Evolutionary conservation across 306 rosid genomes (phyloP), one percentile per base, ranked within the genome.

Genomic region (Fagus sylvatica): DNA sequence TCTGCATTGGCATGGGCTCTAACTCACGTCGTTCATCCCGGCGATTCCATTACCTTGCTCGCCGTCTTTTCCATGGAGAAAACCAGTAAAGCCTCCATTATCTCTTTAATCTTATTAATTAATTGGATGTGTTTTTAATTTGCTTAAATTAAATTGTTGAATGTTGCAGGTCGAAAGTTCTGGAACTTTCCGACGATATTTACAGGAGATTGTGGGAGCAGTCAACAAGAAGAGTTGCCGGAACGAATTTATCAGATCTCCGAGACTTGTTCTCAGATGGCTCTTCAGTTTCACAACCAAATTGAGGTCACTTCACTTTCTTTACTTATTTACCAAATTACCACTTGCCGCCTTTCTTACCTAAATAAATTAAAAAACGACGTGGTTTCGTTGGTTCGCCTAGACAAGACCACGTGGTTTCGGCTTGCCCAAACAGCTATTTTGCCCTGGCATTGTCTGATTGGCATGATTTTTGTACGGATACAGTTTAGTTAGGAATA

Each of bases 211-310:
- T 92, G 98, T 75, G 54, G 86, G 42, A 87, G 73, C 36, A 76
- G 85, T 43, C 74, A 75, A 4, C 76, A 62, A 74, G 92, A 87
- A 59, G 86, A 87, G 60, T 76, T 88, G 79, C 92, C 96, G 86
- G 98, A 91, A 81, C 28, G 88, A 84, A 85, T 95, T 74, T 75
- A 84, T 37, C 89, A 88, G 87, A 95, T 95, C 87, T 95, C 97
- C 3, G 98, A 95, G 37, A 87, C 96, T 49, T 95, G 98, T 84
- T 85, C 98, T 28, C 97, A 87, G 85, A 95, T 95, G 98, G 93
- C 91, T 73, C 93, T 92, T 87, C 98, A 89, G 76, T 84, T 89
- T 74, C 87, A 87, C 83, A 89, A 84, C 85, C 93, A 92, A 72
- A 84, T 91, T 72, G 98, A 95, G 98, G 98, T 92, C 74, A 84